phyloP scores from a whole-genome alignment of 495 filamentous ascomycete species.

The Baudoinia panamericana region DNA sequence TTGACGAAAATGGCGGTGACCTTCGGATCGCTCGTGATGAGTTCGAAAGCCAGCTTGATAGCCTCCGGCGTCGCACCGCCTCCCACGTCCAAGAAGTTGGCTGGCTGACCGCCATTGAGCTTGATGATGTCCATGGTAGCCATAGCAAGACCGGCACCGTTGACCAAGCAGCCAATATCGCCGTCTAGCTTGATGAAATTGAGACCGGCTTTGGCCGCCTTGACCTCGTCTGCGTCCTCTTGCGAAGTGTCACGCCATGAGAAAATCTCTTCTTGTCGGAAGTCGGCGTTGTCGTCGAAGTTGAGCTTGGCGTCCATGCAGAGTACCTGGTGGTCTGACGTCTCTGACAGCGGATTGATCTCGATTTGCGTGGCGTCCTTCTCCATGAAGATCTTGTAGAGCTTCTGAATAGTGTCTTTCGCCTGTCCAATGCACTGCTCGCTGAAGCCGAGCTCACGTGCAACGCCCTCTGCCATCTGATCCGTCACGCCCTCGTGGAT shows the following conservation, averaged over 20 bases:
- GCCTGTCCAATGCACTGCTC: slow-evolving; percentile 92
- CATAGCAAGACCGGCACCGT: slow-evolving; percentile 97
- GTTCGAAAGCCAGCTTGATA: slow-evolving; percentile 92
- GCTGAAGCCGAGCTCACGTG: slow-evolving; percentile 86
- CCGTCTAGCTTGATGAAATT: slow-evolving; percentile 99
- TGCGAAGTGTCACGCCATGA: slow-evolving; percentile 83
- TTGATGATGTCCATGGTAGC: slow-evolving; percentile 99
- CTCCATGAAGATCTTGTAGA: slow-evolving; percentile 97
- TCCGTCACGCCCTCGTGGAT: slow-evolving; percentile 93
- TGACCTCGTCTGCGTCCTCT: slow-evolving; percentile 95
- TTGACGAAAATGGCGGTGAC: slow-evolving; percentile 99
- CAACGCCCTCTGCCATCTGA: slow-evolving; percentile 81
- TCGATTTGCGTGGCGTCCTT: slow-evolving; percentile 97
- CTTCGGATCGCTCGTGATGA: slow-evolving; percentile 97
- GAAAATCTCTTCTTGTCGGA: slow-evolving; percentile 94
- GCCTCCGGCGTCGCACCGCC: slow-evolving; percentile 93
- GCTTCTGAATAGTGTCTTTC: slow-evolving; percentile 90
- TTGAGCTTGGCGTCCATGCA: slow-evolving; percentile 98
- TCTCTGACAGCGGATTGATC: slow-evolving; percentile 97
- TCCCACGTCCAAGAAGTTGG: slow-evolving; percentile 98
- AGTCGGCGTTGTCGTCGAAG: slow-evolving; percentile 98
- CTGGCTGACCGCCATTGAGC: slow-evolving; percentile 88
- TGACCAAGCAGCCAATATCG: slow-evolving; percentile 97
- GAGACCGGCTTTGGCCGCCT: slow-evolving; percentile 79
- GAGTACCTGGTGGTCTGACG: slow-evolving; percentile 89